phyloP scores from a whole-genome alignment of 2,329 filamentous ascomycete genomes.

The Xylaria multiplex region DNA sequence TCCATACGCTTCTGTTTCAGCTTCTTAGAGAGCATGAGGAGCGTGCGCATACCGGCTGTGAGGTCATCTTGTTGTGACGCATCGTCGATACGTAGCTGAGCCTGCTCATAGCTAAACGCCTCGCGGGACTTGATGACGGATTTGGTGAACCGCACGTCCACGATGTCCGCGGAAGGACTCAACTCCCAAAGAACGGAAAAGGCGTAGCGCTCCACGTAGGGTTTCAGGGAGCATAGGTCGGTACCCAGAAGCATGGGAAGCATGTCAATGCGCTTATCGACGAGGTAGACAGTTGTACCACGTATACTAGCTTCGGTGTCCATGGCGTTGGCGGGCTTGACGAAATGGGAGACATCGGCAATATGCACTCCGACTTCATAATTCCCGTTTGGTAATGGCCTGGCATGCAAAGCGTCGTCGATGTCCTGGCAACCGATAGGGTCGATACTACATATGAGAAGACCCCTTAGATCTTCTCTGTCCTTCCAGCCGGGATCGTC shows the following conservation, averaged over 20 bases:
- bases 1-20: slow-evolving; percentile 96
- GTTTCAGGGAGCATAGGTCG: slow-evolving; percentile 94
- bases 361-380: slow-evolving; percentile 98
- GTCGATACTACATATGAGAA: slow-evolving; percentile 97
- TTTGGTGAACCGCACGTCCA: slow-evolving; percentile 90
- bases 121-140: slow-evolving; percentile 97
- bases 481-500: slow-evolving; percentile 89
- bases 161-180: slow-evolving; percentile 82
- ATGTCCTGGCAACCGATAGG: slow-evolving; percentile 97
- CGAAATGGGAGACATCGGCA: slow-evolving; percentile 98
- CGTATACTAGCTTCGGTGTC: slow-evolving; percentile 93
- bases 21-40: slow-evolving; percentile 90
- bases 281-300: slow-evolving; percentile 95
- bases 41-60: slow-evolving; percentile 85
- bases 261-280: slow-evolving; percentile 99
- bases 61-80: slow-evolving; percentile 86
- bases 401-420: slow-evolving; percentile 93
- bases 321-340: slow-evolving; percentile 97
- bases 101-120: slow-evolving; percentile 97
- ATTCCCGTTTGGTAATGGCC: slow-evolving; percentile 87
- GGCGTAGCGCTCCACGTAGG: slow-evolving; percentile 93
- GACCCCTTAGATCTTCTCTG: slow-evolving; percentile 81
- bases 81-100: slow-evolving; percentile 94
- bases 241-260: slow-evolving; percentile 95
- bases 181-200: slow-evolving; percentile 92